These are phyloP conservation scores for Noccaea bulbosa DNA, from an alignment of 345 rosid genomes.

Conservation along the genomic window DNA sequence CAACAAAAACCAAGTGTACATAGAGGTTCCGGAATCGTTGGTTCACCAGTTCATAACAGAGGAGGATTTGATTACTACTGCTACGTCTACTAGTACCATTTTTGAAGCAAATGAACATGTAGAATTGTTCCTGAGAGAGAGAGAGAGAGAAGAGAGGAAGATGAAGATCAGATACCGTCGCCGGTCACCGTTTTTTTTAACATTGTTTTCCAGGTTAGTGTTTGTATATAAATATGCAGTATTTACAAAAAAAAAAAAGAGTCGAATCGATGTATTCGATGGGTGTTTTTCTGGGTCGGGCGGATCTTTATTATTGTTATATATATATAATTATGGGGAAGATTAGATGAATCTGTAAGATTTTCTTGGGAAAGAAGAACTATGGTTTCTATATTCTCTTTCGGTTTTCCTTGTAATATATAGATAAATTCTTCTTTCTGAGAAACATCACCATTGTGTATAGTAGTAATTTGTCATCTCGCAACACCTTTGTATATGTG, in stretches of 20 bases:
- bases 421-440: constrained; percentile 10
- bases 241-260: constrained; percentile 20
- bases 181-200: constrained; percentile 31
- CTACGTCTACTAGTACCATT: constrained; percentile 28
- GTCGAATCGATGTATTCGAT: constrained; percentile 36
- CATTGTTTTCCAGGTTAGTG: constrained; percentile 36
- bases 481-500: no score
- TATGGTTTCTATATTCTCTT: constrained; percentile 19
- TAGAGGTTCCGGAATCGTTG: constrained; percentile 41
- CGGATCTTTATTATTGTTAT: constrained; percentile 27
- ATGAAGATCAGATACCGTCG: constrained; percentile 37
- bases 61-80: constrained; percentile 37
- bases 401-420: constrained; percentile 33
- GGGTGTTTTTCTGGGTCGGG: constrained; percentile 42
- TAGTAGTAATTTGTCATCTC: background rate
- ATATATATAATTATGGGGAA: constrained; percentile 31
- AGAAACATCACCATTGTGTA: constrained; percentile 12
- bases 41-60: constrained; percentile 34
- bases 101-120: constrained; percentile 42
- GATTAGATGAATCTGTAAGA: constrained; percentile 34
- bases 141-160: constrained; percentile 33
- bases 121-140: constrained; percentile 10
- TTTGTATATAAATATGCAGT: constrained; percentile 40
- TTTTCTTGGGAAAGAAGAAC: constrained; percentile 9
- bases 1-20: constrained; percentile 61